These are phyloP conservation scores for rapeseed (Brassica napus) DNA, from an alignment of 345 rosid species.

Conservation along the genomic window DNA sequence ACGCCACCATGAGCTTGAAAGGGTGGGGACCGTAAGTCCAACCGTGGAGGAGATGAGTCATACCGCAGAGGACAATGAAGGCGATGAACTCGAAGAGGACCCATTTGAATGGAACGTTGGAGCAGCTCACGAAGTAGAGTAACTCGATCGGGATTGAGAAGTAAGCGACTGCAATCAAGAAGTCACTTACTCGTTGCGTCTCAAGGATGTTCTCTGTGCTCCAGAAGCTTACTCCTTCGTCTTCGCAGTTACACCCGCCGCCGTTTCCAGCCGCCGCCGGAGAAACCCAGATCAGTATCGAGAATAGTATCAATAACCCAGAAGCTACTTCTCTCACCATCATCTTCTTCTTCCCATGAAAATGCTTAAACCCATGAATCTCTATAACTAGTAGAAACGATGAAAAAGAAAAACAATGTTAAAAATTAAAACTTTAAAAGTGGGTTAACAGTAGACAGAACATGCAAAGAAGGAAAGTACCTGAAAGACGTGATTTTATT, in stretches of 20 bases:
- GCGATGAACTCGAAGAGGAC: constrained; percentile 90
- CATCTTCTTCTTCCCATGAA: neutral
- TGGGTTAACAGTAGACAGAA: neutral
- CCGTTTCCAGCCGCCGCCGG: constrained; percentile 51
- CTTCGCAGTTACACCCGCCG: constrained; percentile 84
- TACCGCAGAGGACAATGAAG: constrained; percentile 94
- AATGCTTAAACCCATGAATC: neutral
- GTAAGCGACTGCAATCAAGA: constrained; percentile 92
- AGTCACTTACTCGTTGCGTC: constrained; percentile 82
- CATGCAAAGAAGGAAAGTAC: constrained; percentile 33
- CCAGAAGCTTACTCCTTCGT: constrained; percentile 84
- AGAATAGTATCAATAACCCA: constrained; percentile 49
- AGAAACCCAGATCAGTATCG: constrained; percentile 41
- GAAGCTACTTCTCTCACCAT: constrained; percentile 25
- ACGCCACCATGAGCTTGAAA: constrained; percentile 82
- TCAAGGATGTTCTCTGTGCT: constrained; percentile 76
- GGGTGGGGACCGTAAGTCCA: constrained; percentile 86
- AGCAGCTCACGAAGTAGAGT: constrained; percentile 94
- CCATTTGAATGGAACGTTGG: constrained; percentile 96
- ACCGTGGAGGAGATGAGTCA: constrained; percentile 96
- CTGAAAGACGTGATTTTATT: constrained; percentile 40
- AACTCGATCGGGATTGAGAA: constrained; percentile 93
- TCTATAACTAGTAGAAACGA: neutral
- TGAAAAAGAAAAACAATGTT: neutral
- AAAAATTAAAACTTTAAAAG: constrained; percentile 1